These are phyloP conservation scores for Melastoma candidum DNA, from an alignment of 441 rosid genomes.

Conservation along the genomic window DNA sequence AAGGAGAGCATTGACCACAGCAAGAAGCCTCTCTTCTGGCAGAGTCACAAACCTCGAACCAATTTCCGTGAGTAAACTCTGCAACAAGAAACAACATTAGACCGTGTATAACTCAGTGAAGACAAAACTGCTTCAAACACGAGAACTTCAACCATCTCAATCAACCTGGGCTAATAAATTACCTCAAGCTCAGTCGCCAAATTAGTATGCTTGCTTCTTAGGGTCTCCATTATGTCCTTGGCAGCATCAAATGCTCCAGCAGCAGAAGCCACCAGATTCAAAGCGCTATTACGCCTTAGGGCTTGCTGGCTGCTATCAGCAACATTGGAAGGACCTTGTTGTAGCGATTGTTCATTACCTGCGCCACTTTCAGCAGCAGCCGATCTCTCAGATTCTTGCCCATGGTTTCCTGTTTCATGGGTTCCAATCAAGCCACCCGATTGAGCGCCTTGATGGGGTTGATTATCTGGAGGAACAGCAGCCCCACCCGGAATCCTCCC, in stretches of 20 bases:
- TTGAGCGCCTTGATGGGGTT: slow-evolving; percentile 53
- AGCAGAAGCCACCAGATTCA: slow-evolving; percentile 66
- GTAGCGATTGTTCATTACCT: slow-evolving; percentile 65
- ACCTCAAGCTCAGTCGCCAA: slow-evolving; percentile 98
- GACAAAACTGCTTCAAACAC: too few relatives aligned
- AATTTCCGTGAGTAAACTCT: slow-evolving; percentile 92
- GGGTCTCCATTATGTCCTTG: slow-evolving; percentile 93
- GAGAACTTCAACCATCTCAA: too few relatives aligned
- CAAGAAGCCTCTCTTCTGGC: slow-evolving; percentile 98
- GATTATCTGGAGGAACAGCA: slow-evolving; percentile 48
- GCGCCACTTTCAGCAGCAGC: slow-evolving; percentile 41
- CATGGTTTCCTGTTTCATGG: slow-evolving; percentile 69
- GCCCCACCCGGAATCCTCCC: slow-evolving; percentile 46
- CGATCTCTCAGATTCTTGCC: slow-evolving; percentile 75
- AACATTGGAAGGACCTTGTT: slow-evolving; percentile 52
- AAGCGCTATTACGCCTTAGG: slow-evolving; percentile 53
- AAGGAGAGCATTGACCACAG: slow-evolving; percentile 96
- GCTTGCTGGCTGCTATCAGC: slow-evolving; percentile 57
- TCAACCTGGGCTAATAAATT: slow-evolving; percentile 12
- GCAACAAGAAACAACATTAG: slow-evolving; percentile 11
- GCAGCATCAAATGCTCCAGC: slow-evolving; percentile 93
- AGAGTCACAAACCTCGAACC: slow-evolving; percentile 95
- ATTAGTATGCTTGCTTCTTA: slow-evolving; percentile 92
- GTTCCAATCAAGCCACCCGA: slow-evolving; percentile 49
- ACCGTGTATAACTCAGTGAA: too few relatives aligned